These are phyloP conservation scores for Colletotrichum sp. DNA, from an alignment of 2,329 filamentous ascomycete genomes.

Conservation along the genomic window DNA sequence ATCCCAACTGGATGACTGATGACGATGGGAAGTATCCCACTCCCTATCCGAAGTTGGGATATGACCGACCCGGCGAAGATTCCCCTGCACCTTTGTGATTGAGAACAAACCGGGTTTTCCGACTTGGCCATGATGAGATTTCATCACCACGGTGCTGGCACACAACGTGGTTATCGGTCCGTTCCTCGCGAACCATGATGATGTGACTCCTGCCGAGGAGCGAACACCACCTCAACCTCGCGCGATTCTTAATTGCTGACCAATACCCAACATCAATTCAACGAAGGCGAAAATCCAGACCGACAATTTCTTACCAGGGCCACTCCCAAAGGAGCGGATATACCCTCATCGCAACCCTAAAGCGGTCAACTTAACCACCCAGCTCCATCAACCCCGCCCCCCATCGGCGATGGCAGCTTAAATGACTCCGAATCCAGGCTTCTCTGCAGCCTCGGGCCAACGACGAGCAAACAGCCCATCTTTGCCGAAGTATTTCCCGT, in stretches of 20 bases:
- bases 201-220: background rate
- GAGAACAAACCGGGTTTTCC: background rate
- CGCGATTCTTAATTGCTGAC: background rate
- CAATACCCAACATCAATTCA: background rate
- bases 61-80: background rate
- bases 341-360: background rate
- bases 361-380: background rate
- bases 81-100: background rate
- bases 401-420: background rate
- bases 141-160: background rate
- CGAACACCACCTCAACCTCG: background rate
- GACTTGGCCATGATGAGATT: background rate
- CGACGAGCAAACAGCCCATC: background rate
- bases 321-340: background rate
- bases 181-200: background rate
- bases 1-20: conserved; percentile 6
- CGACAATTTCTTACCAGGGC: background rate
- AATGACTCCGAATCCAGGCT: background rate
- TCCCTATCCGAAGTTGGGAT: conserved; percentile 5
- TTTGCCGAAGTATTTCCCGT: conserved; percentile 3
- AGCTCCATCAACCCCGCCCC: background rate
- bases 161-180: background rate
- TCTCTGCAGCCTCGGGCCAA: background rate
- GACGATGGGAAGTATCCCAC: background rate
- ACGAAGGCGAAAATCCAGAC: background rate